phyloP scores from a whole-genome alignment of 2,329 filamentous ascomycete species.

The Pseudocercospora vitis region DNA sequence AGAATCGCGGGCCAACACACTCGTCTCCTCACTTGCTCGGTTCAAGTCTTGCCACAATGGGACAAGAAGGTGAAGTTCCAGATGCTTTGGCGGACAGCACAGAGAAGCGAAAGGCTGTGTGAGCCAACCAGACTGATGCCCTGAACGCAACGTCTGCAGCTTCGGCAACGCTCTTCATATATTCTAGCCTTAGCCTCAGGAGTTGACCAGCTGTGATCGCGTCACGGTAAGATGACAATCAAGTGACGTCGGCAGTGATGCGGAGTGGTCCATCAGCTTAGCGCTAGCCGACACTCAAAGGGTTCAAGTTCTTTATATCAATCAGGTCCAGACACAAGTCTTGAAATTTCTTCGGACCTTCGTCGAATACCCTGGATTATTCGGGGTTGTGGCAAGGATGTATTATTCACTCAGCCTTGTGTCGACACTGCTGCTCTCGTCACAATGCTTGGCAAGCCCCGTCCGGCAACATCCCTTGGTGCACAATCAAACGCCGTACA shows the following conservation, averaged over 20 bases:
- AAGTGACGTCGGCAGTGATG: conserved; percentile 3
- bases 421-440: conserved; percentile 18
- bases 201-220: background rate
- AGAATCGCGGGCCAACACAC: background rate
- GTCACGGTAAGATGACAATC: background rate
- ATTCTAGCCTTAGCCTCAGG: no score
- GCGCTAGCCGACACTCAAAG: background rate
- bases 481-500: conserved; percentile 52
- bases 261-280: background rate
- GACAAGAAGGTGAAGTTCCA: no score
- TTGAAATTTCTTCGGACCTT: background rate
- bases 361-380: no score
- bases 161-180: background rate
- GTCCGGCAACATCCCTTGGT: conserved; percentile 42
- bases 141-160: background rate
- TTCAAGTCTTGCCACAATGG: background rate
- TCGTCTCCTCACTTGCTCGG: background rate
- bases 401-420: conserved; percentile 5
- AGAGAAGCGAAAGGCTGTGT: background rate
- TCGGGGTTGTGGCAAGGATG: conserved; percentile 14
- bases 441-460: conserved; percentile 28
- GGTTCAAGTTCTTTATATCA: conserved; percentile 7
- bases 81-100: background rate
- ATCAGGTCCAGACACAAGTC: background rate
- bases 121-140: background rate